These are phyloP conservation scores for Ceratobasidium sp. DNA, from an alignment of 1,284 basidiomycete species.

Conservation along the genomic window DNA sequence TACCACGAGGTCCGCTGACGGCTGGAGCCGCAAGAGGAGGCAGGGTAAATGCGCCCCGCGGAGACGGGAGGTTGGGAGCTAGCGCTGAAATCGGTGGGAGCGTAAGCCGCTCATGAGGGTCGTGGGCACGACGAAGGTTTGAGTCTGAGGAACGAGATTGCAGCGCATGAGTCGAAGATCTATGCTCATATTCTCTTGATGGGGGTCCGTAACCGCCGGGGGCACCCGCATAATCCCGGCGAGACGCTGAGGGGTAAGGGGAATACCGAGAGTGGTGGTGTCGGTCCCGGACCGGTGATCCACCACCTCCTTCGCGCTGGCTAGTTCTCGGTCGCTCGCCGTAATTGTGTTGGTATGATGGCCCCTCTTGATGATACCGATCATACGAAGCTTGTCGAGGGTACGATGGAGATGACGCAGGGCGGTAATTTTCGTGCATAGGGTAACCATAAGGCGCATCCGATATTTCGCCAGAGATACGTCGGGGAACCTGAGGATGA, in stretches of 20 bases:
- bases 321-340: slow-evolving; percentile 22
- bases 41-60: slow-evolving; percentile 38
- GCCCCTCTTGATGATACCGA: slow-evolving; percentile 37
- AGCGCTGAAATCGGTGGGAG: slow-evolving; percentile 41
- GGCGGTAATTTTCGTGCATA: slow-evolving; percentile 35
- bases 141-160: slow-evolving; percentile 34
- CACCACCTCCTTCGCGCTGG: slow-evolving; percentile 18
- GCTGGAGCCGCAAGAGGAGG: slow-evolving; percentile 28
- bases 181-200: slow-evolving; percentile 28
- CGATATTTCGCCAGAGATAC: slow-evolving; percentile 42
- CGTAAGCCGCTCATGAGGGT: slow-evolving; percentile 37
- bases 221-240: slow-evolving; percentile 23
- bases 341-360: slow-evolving; percentile 15
- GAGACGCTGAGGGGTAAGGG: slow-evolving; percentile 33
- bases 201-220: slow-evolving; percentile 2
- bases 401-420: slow-evolving; percentile 37
- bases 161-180: background rate
- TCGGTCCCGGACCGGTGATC: slow-evolving; percentile 37
- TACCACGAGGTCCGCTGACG: background rate
- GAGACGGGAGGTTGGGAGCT: slow-evolving; percentile 36
- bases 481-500: slow-evolving; percentile 38
- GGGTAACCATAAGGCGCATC: slow-evolving; percentile 28
- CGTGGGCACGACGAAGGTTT: slow-evolving; percentile 28
- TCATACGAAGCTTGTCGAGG: slow-evolving; percentile 24
- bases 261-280: slow-evolving; percentile 35